These are phyloP conservation scores for Eleusine coracana DNA, from an alignment of 176 grass and related monocot genomes.

Conservation along the genomic window DNA sequence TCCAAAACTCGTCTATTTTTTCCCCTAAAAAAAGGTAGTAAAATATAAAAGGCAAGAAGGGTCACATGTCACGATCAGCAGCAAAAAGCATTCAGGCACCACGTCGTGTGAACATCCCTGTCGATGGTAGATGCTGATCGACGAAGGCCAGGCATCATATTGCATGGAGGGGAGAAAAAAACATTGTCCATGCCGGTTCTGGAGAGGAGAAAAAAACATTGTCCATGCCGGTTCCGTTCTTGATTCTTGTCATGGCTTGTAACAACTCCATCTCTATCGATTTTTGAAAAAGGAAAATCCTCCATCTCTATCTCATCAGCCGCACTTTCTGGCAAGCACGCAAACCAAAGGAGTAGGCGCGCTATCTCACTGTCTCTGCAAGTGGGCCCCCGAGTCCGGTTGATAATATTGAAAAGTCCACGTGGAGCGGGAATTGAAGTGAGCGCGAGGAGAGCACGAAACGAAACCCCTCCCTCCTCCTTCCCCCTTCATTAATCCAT, in stretches of 20 bases:
- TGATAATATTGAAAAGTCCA: background rate
- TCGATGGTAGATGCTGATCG: background rate
- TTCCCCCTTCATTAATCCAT: background rate
- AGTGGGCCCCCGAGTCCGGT: background rate
- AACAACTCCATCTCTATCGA: background rate
- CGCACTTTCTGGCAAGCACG: slow-evolving; percentile 2
- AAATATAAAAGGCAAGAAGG: background rate
- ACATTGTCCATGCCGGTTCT: too few species aligned
- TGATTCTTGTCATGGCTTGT: too few species aligned
- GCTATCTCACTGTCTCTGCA: background rate
- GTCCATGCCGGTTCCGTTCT: too few species aligned
- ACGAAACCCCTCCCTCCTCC: background rate
- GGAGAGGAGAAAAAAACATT: too few species aligned
- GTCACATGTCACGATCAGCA: too few species aligned
- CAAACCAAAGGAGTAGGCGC: background rate
- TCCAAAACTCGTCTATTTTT: too few species aligned
- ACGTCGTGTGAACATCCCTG: background rate
- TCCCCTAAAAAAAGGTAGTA: background rate
- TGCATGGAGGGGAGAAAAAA: too few species aligned
- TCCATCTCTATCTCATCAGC: background rate
- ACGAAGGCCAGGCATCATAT: too few species aligned
- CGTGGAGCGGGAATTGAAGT: background rate
- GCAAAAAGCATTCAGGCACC: too few species aligned
- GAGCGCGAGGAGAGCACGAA: slow-evolving; percentile 2
- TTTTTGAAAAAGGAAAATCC: too few species aligned